A percentile compares a stretch with the other conserved stretches of the same genome.
Evolutionary conservation across 148 eudicot genomes (phyloP).

Genomic region (Oxyria digyna): DNA sequence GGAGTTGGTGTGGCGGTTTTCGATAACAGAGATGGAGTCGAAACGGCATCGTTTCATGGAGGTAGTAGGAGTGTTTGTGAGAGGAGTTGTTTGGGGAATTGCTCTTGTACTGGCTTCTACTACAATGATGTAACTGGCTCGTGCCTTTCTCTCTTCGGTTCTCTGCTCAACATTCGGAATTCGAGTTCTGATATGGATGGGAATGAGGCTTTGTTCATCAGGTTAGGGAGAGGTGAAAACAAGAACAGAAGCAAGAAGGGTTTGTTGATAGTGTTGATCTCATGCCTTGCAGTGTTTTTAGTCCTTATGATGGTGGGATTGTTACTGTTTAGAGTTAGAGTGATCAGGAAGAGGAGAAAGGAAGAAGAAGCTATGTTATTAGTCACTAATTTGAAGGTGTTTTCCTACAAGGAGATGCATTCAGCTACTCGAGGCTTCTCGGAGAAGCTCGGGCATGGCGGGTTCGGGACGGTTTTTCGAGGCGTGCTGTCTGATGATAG

Average conservation of each 20-base stretch:
- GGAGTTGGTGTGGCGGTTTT: constrained; percentile 44
- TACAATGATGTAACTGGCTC: constrained; percentile 19
- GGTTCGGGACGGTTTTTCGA: constrained; percentile 61
- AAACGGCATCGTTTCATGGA: constrained; percentile 22
- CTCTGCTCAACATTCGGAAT: constrained; percentile 46
- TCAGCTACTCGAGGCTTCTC: constrained; percentile 62
- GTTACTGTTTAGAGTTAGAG: constrained; percentile 24
- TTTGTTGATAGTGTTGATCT: background rate
- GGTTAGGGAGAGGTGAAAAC: constrained; percentile 19
- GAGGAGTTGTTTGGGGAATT: constrained; percentile 40
- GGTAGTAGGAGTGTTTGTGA: constrained; percentile 33
- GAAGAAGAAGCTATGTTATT: constrained; percentile 34
- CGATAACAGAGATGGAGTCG: constrained; percentile 17
- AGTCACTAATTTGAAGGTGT: constrained; percentile 57
- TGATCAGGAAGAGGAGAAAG: constrained; percentile 20
- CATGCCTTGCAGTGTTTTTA: background rate
- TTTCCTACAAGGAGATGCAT: constrained; percentile 66
- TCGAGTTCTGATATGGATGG: constrained; percentile 22
- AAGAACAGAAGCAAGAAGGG: background rate
- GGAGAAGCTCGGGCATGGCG: constrained; percentile 76
- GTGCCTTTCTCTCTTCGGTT: constrained; percentile 46
- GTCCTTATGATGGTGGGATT: background rate
- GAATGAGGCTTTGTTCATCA: constrained; percentile 30
- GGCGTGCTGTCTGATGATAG: constrained; percentile 37
- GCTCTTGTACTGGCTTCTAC: constrained; percentile 52